Conservation (phyloP, 768 basidiomycete genomes). For the Rhodosporidiobolus odoratus region DNA sequence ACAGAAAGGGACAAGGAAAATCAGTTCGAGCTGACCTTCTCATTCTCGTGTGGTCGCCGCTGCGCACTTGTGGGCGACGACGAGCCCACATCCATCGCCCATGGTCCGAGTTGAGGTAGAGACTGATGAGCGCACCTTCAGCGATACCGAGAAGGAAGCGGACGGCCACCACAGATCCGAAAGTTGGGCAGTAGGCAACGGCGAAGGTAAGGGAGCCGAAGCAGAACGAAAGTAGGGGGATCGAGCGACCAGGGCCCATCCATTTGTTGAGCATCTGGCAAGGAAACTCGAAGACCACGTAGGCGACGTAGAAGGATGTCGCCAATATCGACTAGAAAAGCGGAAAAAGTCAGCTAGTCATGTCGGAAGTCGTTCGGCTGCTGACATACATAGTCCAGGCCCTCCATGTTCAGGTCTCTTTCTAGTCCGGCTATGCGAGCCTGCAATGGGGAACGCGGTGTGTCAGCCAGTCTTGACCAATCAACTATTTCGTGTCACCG, state of each 20-base stretch:
- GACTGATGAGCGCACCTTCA: slow-evolving; percentile 10
- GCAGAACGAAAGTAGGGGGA: slow-evolving; percentile 15
- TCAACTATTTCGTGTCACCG: too few relatives aligned
- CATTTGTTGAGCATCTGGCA: slow-evolving; percentile 1
- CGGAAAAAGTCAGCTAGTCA: slow-evolving; percentile 17
- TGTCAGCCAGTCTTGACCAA: too few relatives aligned
- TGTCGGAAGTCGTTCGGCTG: background rate
- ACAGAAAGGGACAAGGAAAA: background rate
- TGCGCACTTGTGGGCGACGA: too few relatives aligned
- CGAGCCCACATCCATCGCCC: too few relatives aligned
- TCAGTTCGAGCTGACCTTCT: too few relatives aligned
- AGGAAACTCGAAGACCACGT: background rate
- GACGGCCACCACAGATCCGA: slow-evolving; percentile 19
- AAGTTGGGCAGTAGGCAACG: slow-evolving; percentile 26
- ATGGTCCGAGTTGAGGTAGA: too few relatives aligned
- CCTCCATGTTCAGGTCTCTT: too few relatives aligned
- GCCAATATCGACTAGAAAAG: too few relatives aligned
- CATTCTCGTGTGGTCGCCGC: too few relatives aligned
- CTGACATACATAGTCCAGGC: too few relatives aligned
- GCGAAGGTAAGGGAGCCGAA: slow-evolving; percentile 31
- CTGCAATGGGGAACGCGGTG: too few relatives aligned
- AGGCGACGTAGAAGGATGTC: background rate
- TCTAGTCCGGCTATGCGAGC: too few relatives aligned
- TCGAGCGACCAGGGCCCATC: slow-evolving; percentile 17
- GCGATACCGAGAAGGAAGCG: slow-evolving; percentile 31